Evolutionary conservation across 768 basidiomycete species (phyloP).

Genomic region (Serpula lacrymans): DNA sequence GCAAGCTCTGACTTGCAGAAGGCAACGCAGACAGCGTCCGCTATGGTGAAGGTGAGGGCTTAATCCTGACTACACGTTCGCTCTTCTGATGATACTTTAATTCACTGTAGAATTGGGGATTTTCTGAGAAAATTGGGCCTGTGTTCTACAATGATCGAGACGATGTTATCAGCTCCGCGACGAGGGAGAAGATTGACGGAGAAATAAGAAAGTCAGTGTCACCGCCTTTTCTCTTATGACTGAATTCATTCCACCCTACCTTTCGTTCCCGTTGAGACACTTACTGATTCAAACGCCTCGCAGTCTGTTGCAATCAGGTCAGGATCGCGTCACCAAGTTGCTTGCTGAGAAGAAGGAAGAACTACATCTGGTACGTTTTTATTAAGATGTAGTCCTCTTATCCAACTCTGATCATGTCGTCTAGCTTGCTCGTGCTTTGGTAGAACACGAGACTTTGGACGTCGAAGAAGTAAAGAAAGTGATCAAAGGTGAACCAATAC

Average conservation of each 20-base stretch:
- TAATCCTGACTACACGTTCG: slow-evolving; percentile 5
- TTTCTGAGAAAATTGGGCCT: slow-evolving; percentile 76
- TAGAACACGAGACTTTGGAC: slow-evolving; percentile 93
- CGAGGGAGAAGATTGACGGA: slow-evolving; percentile 81
- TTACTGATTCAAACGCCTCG: not conserved
- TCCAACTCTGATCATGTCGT: slow-evolving; percentile 7
- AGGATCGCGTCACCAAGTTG: slow-evolving; percentile 60
- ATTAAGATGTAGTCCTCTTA: slow-evolving; percentile 2
- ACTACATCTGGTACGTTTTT: slow-evolving; percentile 58
- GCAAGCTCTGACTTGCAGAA: slow-evolving; percentile 83
- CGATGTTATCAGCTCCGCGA: slow-evolving; percentile 66
- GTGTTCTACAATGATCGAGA: slow-evolving; percentile 76
- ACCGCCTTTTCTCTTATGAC: not conserved
- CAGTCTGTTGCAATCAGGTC: slow-evolving; percentile 66
- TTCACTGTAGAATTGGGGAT: slow-evolving; percentile 62
- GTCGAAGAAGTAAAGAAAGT: slow-evolving; percentile 84
- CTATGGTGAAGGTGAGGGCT: slow-evolving; percentile 82
- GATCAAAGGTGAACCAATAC: slow-evolving; percentile 78
- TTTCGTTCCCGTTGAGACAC: not conserved
- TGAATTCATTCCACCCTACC: not conserved
- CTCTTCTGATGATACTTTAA: slow-evolving; percentile 1
- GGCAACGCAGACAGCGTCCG: slow-evolving; percentile 75
- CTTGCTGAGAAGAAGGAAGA: slow-evolving; percentile 69
- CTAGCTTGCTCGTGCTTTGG: slow-evolving; percentile 85
- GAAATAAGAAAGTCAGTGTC: slow-evolving; percentile 75